phyloP scores from a whole-genome alignment of 192 early-diverging fungal species.

The Spizellomyces sp. region DNA sequence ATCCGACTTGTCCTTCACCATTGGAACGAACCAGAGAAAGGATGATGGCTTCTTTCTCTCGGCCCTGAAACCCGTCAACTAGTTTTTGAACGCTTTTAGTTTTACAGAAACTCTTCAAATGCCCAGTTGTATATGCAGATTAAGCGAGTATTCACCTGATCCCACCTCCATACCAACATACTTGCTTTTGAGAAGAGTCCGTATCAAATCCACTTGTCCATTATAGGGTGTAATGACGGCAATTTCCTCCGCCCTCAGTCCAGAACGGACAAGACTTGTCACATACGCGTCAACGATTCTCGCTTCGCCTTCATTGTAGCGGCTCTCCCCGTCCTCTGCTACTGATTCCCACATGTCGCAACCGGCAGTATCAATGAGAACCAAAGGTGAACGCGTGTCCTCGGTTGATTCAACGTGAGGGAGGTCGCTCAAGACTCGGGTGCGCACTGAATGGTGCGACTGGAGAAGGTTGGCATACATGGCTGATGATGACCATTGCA shows the following conservation, averaged over 20 bases:
- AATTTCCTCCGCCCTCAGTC: slow-evolving; percentile 66
- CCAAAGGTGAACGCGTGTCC: slow-evolving; percentile 60
- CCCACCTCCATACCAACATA: slow-evolving; percentile 76
- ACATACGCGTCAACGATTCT: slow-evolving; percentile 66
- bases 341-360: slow-evolving; percentile 35
- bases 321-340: slow-evolving; percentile 56
- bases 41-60: slow-evolving; percentile 87
- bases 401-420: slow-evolving; percentile 61
- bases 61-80: slow-evolving; percentile 91
- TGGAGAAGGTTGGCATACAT: slow-evolving; percentile 73
- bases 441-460: slow-evolving; percentile 64
- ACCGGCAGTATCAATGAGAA: slow-evolving; percentile 73
- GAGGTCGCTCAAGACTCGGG: slow-evolving; percentile 68
- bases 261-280: slow-evolving; percentile 59
- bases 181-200: slow-evolving; percentile 49
- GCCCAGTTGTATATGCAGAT: not conserved
- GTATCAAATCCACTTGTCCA: slow-evolving; percentile 22
- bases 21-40: slow-evolving; percentile 83
- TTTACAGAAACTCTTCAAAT: not conserved
- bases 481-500: slow-evolving; percentile 66
- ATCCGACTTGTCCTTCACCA: slow-evolving; percentile 75
- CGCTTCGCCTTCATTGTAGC: slow-evolving; percentile 80
- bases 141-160: slow-evolving; percentile 29
- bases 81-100: not conserved
- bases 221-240: slow-evolving; percentile 86